Evolutionary conservation across 805 yeast species (phyloP).

Genomic region (Yarrowia bubula): DNA sequence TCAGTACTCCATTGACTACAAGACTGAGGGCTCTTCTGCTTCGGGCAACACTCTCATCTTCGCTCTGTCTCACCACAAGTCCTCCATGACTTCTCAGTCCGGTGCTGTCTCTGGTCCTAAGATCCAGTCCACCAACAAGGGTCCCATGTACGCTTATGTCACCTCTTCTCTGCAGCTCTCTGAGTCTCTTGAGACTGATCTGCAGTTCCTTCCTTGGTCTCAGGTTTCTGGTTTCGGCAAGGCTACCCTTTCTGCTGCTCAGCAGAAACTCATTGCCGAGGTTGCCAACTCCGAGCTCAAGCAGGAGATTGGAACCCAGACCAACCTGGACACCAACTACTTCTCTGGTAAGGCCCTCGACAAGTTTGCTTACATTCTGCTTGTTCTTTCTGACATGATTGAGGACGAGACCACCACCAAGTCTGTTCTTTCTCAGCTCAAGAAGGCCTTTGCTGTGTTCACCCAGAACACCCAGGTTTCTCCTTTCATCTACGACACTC

Average conservation of each 20-base stretch:
- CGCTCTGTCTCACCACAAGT: constrained; percentile 66
- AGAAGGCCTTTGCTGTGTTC: constrained; percentile 67
- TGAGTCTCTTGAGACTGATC: constrained; percentile 44
- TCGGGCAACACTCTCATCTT: constrained; percentile 48
- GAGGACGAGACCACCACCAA: constrained; percentile 49
- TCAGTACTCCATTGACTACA: constrained; percentile 49
- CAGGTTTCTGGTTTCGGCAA: constrained; percentile 30
- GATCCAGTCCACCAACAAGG: constrained; percentile 47
- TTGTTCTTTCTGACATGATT: constrained; percentile 42
- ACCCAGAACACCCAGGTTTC: constrained; percentile 63
- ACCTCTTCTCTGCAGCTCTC: constrained; percentile 38
- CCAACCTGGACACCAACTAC: constrained; percentile 83
- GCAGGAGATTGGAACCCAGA: constrained; percentile 54
- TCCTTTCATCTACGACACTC: constrained; percentile 75
- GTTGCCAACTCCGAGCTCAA: constrained; percentile 55
- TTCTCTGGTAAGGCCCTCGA: constrained; percentile 84
- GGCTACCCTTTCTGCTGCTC: constrained; percentile 40
- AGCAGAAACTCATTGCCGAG: constrained; percentile 43
- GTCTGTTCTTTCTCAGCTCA: constrained; percentile 55
- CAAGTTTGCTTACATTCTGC: constrained; percentile 84
- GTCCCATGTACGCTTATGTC: constrained; percentile 42
- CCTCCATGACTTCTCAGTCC: constrained; percentile 29
- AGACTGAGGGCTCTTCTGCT: constrained; percentile 51
- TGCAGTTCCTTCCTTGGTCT: constrained; percentile 65
- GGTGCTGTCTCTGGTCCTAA: constrained; percentile 32